Base-by-base conservation (phyloP, 176 grass and related monocot species). In the Tuctoria greenei region DNA sequence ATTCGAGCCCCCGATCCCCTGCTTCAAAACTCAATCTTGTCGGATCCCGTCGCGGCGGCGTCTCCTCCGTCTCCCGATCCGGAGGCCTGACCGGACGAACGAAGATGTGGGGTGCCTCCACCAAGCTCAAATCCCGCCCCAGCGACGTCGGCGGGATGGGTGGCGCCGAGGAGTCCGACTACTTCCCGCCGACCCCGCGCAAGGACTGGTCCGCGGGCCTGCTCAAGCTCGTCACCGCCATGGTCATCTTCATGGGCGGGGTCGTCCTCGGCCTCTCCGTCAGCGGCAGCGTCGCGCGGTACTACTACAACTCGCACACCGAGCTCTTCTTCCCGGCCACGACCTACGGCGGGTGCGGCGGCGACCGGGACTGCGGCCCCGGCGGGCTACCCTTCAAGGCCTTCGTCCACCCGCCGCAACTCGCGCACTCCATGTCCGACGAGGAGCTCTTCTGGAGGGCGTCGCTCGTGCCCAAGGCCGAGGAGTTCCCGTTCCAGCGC, bases 221-320 rank as follows among this genome's bases (percentile, higher is more conserved):
- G 0, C 70, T 84, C 11, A 80, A 71, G 64, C 71, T 88, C 6
- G 64, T 88, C 11, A 75, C 86, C 0, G 81, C 81, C 36, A 79
- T 13, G n/a, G 86, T 88, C 39, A 86, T 95, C 74, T 95, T 95
- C 92, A 95, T 91, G 92, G 92, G 86, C 46, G 92, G 92, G 14
- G 76, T 91, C 6, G 85, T 95, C 2, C 76, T 95, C n/a, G 88
- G 92, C 10, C 87, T 86, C 61, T 86, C 86, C 38, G 79, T 84
- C 5, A 88, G 83, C 71, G 75, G 86, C 16, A 81, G 81, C 81
- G 84, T 89, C 3, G 72, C 81, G 3, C 83, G 88, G 14, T 86
- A 84, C 86, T 95, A 95, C 86, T 91, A 95, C 88, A 86, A 81
- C 50, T 81, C 86, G 1, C 92, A 95, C 70, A 60, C 92, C 9